Conservation (phyloP, 225 moss, liverwort and hornwort species). For the Climacium dendroides region DNA sequence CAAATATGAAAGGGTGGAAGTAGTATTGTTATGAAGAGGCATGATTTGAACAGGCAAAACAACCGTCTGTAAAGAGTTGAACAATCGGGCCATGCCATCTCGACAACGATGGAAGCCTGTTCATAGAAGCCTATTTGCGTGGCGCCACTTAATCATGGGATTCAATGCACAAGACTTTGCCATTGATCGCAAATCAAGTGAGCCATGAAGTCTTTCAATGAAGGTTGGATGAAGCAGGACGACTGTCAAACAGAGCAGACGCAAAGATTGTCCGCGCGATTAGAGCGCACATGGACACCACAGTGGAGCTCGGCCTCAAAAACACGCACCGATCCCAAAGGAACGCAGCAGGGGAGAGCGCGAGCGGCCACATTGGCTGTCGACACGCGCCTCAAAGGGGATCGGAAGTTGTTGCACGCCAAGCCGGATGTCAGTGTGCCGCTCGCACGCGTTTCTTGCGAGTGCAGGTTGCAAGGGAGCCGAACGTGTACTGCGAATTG, state of each 20-base stretch:
- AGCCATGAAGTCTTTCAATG: not conserved
- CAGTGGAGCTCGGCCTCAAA: not conserved
- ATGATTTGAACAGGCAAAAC: not conserved
- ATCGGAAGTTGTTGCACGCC: constrained; percentile 19
- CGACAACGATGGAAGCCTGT: not conserved
- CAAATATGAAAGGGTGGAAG: not conserved
- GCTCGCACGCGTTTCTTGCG: constrained; percentile 19
- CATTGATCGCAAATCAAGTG: not conserved
- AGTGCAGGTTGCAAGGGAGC: constrained; percentile 18
- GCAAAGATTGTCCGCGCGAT: not conserved
- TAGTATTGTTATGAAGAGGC: not conserved
- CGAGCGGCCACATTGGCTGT: constrained; percentile 16
- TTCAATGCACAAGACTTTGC: not conserved
- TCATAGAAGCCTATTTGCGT: not conserved
- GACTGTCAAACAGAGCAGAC: not conserved
- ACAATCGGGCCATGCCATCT: not conserved
- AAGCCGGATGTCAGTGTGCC: constrained; percentile 1
- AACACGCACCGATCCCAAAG: not conserved
- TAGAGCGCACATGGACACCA: not conserved
- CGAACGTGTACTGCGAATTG: constrained; percentile 18
- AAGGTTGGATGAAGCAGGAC: constrained; percentile 7
- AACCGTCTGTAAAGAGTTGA: not conserved
- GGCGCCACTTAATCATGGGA: not conserved
- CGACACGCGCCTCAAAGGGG: constrained; percentile 22
- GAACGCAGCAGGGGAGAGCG: not conserved